Evolutionary conservation across 768 basidiomycete species (phyloP).

Genomic region (Boletus coccyginus): DNA sequence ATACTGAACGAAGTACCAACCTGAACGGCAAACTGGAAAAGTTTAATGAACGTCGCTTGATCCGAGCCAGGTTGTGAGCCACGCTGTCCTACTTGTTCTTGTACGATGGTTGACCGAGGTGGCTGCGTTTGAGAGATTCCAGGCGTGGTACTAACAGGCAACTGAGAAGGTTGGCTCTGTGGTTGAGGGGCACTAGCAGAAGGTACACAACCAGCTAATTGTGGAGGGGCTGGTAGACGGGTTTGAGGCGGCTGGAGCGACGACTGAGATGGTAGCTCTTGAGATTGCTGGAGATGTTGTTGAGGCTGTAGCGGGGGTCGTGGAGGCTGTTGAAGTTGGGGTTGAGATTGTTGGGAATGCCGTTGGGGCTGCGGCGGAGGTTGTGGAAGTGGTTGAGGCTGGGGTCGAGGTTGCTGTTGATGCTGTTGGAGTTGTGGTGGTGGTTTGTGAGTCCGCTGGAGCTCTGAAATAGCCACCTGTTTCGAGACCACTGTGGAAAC

Average conservation of each 20-base stretch:
- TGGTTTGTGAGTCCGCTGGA: not conserved
- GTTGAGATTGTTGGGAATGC: not conserved
- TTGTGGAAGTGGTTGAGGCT: slow-evolving; percentile 1
- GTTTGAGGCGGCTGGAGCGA: slow-evolving; percentile 1
- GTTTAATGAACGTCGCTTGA: slow-evolving; percentile 17
- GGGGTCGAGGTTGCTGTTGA: not conserved
- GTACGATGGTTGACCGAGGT: slow-evolving; percentile 1
- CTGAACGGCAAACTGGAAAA: slow-evolving; percentile 20
- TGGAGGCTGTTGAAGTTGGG: not conserved
- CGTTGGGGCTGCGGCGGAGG: not conserved
- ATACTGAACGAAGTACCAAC: slow-evolving; percentile 14
- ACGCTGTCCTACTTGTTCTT: slow-evolving; percentile 7
- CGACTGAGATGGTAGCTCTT: not conserved
- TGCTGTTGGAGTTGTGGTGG: not conserved
- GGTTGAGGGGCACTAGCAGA: not conserved
- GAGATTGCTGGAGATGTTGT: not conserved
- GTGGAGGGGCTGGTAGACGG: not conserved
- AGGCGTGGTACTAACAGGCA: not conserved
- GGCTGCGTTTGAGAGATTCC: not conserved
- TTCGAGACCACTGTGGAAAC: not conserved
- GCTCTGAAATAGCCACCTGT: not conserved
- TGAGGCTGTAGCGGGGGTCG: not conserved
- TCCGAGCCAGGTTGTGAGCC: not conserved
- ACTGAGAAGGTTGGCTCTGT: slow-evolving; percentile 1
- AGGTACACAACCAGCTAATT: not conserved